Percentiles rank a stretch among this genome's conserved stretches.
phyloP scores from a whole-genome alignment of 2,329 filamentous ascomycete species.

The Orbilia javanica region DNA sequence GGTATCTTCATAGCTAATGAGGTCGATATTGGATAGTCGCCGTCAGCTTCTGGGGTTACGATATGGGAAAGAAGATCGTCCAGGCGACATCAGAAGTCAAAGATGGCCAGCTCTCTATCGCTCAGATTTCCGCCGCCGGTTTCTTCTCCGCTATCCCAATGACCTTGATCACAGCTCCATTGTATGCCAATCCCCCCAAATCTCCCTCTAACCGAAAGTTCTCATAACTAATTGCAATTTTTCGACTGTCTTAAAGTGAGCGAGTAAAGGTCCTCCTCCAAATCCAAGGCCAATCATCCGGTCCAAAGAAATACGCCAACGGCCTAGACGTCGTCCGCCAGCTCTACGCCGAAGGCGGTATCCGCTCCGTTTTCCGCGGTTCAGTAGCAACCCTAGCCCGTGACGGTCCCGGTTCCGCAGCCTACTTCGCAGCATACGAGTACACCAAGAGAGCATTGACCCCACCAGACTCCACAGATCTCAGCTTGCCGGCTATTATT shows the following conservation, averaged over 20 bases:
- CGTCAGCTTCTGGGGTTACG: slow-evolving; percentile 87
- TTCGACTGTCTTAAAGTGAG: slow-evolving; percentile 71
- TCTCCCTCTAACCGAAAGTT: neutral
- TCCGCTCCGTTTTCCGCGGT: slow-evolving; percentile 92
- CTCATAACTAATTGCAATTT: slow-evolving; percentile 4
- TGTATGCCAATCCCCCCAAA: slow-evolving; percentile 65
- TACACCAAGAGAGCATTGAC: slow-evolving; percentile 90
- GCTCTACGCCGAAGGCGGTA: slow-evolving; percentile 89
- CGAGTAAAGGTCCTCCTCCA: slow-evolving; percentile 98
- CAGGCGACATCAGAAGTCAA: slow-evolving; percentile 76
- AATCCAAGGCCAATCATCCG: slow-evolving; percentile 91
- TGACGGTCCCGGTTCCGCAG: slow-evolving; percentile 91
- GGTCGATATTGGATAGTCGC: slow-evolving; percentile 70
- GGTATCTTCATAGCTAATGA: neutral
- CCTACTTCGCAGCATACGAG: slow-evolving; percentile 98
- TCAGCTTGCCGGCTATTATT: slow-evolving; percentile 85
- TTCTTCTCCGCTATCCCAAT: slow-evolving; percentile 98
- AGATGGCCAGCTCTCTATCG: slow-evolving; percentile 78
- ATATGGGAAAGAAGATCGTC: slow-evolving; percentile 92
- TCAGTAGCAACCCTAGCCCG: slow-evolving; percentile 89
- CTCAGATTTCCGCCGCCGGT: slow-evolving; percentile 88
- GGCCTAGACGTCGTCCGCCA: slow-evolving; percentile 91
- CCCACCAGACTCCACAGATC: slow-evolving; percentile 82
- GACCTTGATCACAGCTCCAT: slow-evolving; percentile 98
- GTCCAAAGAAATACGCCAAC: slow-evolving; percentile 91